phyloP scores from a whole-genome alignment of 129 eudicot genomes.

The Smallanthus sonchifolius region DNA sequence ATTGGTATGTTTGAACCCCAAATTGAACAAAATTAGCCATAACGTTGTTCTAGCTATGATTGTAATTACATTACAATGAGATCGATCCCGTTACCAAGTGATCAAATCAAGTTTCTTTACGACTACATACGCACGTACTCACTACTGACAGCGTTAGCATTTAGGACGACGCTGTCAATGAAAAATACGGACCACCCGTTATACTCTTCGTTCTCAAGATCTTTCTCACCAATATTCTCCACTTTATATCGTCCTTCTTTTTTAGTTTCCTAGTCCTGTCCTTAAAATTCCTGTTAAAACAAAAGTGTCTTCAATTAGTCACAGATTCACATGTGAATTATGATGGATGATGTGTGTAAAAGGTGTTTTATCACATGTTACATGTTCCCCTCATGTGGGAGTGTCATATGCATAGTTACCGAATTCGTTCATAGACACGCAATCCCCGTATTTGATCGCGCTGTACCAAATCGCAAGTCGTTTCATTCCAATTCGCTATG shows the following conservation, averaged over 20 bases:
- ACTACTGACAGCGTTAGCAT: constrained; percentile 15
- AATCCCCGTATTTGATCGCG: no score
- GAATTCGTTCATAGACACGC: no score
- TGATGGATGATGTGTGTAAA: background rate
- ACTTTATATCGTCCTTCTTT: constrained; percentile 81
- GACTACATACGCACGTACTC: constrained; percentile 8
- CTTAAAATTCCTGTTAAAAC: constrained; percentile 54
- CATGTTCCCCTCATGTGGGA: background rate
- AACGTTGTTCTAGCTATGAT: constrained; percentile 33
- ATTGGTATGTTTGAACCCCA: background rate
- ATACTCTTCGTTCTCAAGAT: constrained; percentile 86
- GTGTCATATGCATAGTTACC: no score
- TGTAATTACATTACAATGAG: constrained; percentile 33
- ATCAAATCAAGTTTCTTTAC: background rate
- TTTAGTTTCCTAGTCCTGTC: constrained; percentile 43
- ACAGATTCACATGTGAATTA: constrained; percentile 7
- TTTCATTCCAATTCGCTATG: no score
- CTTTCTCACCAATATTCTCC: constrained; percentile 88
- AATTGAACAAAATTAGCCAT: constrained; percentile 19
- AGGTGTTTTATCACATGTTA: constrained; percentile 7
- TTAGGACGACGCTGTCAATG: constrained; percentile 45
- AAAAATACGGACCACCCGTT: constrained; percentile 84
- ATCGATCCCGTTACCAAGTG: constrained; percentile 14
- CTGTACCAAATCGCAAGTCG: no score
- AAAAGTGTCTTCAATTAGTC: background rate